A percentile compares a stretch with the other conserved stretches of the same genome.
Evolutionary conservation across 352 stramenopile genomes (phyloP).

Genomic region (Globisporangium takayamanum): DNA sequence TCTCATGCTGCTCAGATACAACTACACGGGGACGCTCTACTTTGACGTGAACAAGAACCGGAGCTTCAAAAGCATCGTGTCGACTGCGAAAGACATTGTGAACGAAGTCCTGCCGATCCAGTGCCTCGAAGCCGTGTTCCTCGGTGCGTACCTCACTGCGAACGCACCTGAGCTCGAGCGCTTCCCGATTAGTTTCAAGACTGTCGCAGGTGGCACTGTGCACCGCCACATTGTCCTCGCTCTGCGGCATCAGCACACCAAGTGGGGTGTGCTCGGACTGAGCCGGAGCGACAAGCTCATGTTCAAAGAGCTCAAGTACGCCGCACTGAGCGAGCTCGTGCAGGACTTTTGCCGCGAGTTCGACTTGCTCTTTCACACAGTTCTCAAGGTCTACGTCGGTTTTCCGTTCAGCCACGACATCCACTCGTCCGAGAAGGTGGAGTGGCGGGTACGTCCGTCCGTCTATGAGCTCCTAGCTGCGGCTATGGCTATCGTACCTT

Average conservation of each 20-base stretch:
- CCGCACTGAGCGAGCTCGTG: conserved; percentile 69
- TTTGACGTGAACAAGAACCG: conserved; percentile 86
- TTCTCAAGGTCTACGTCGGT: conserved; percentile 76
- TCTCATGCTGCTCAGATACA: conserved; percentile 43
- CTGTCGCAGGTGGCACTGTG: conserved; percentile 39
- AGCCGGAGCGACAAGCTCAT: conserved; percentile 81
- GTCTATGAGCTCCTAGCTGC: not conserved
- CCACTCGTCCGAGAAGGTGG: conserved; percentile 81
- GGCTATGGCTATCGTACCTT: not conserved
- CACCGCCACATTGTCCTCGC: conserved; percentile 83
- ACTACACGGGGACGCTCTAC: conserved; percentile 83
- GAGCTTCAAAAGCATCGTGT: conserved; percentile 84
- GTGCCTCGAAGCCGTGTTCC: conserved; percentile 85
- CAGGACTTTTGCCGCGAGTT: conserved; percentile 68
- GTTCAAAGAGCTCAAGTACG: conserved; percentile 81
- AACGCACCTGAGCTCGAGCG: conserved; percentile 59
- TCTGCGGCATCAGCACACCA: conserved; percentile 62
- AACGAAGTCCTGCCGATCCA: conserved; percentile 82
- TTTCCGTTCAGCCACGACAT: conserved; percentile 85
- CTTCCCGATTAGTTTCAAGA: conserved; percentile 86
- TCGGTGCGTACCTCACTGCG: conserved; percentile 74
- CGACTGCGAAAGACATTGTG: conserved; percentile 82
- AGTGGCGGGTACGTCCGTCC: conserved; percentile 59
- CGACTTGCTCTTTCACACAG: conserved; percentile 47
- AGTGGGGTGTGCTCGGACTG: conserved; percentile 80